These are phyloP conservation scores for Penicillium pulvis DNA, from an alignment of 495 filamentous ascomycete genomes.

Conservation along the genomic window DNA sequence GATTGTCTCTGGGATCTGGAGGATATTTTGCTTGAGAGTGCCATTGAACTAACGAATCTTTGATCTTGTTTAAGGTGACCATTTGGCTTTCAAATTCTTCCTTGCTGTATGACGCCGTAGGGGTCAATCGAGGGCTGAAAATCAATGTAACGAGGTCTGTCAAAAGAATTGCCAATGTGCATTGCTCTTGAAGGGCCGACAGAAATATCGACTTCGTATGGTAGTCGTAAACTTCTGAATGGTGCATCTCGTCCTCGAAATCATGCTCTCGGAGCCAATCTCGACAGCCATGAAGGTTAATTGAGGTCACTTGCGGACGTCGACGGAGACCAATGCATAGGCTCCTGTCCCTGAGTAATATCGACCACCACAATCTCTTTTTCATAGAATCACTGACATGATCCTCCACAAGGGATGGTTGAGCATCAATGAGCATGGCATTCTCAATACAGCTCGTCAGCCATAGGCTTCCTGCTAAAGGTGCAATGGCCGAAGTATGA, in stretches of 20 bases:
- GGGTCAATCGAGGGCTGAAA: slow-evolving; percentile 33
- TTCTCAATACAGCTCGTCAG: slow-evolving; percentile 49
- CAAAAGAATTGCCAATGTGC: slow-evolving; percentile 46
- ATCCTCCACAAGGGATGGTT: slow-evolving; percentile 21
- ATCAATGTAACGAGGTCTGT: slow-evolving; percentile 47
- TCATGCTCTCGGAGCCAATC: slow-evolving; percentile 42
- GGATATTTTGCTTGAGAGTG: slow-evolving; percentile 13
- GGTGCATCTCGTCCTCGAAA: slow-evolving; percentile 44
- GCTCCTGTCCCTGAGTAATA: slow-evolving; percentile 52
- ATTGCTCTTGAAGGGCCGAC: slow-evolving; percentile 46
- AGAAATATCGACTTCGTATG: slow-evolving; percentile 44
- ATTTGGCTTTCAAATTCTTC: slow-evolving; percentile 20
- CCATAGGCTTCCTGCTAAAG: slow-evolving; percentile 50
- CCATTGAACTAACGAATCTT: slow-evolving; percentile 26
- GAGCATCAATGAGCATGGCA: slow-evolving; percentile 45
- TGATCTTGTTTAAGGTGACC: slow-evolving; percentile 19
- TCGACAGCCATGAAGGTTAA: slow-evolving; percentile 33
- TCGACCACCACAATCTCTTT: slow-evolving; percentile 55
- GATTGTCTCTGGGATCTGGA: background rate
- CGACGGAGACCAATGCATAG: slow-evolving; percentile 50
- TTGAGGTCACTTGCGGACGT: slow-evolving; percentile 46
- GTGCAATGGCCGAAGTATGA: slow-evolving; percentile 36
- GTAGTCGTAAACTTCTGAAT: slow-evolving; percentile 44
- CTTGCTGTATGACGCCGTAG: slow-evolving; percentile 11
- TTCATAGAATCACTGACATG: slow-evolving; percentile 28